Evolutionary conservation across 2,329 filamentous ascomycete species (phyloP).

Genomic region (Alternaria arbusti): DNA sequence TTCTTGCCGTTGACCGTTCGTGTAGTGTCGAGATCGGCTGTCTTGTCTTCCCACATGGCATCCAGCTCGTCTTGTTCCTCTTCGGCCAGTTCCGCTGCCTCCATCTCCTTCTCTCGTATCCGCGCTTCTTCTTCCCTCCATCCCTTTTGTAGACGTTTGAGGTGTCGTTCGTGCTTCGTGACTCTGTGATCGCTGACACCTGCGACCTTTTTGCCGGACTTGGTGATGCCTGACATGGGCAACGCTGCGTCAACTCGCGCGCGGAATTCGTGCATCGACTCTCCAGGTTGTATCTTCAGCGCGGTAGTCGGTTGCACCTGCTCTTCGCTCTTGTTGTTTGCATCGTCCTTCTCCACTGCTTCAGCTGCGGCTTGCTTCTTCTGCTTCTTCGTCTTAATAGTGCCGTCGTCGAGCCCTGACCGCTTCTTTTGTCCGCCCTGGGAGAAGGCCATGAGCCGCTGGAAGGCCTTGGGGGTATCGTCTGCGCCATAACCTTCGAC

Average conservation of each 20-base stretch:
- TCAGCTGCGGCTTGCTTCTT: slow-evolving; percentile 40
- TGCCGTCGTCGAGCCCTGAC: slow-evolving; percentile 75
- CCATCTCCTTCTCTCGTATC: slow-evolving; percentile 75
- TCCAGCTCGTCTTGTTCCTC: slow-evolving; percentile 67
- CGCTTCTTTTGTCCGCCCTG: slow-evolving; percentile 58
- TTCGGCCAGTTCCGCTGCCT: slow-evolving; percentile 73
- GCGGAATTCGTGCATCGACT: slow-evolving; percentile 81
- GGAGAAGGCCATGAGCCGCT: slow-evolving; percentile 79
- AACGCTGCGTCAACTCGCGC: slow-evolving; percentile 84
- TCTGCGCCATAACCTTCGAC: slow-evolving; percentile 64
- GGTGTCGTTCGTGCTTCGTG: slow-evolving; percentile 84
- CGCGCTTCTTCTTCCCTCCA: slow-evolving; percentile 63
- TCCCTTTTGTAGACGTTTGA: slow-evolving; percentile 65
- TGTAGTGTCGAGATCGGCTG: slow-evolving; percentile 65
- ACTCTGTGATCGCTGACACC: slow-evolving; percentile 69
- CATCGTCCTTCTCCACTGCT: slow-evolving; percentile 13
- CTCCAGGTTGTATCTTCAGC: slow-evolving; percentile 74
- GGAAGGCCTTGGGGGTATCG: slow-evolving; percentile 89
- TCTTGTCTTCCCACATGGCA: slow-evolving; percentile 68
- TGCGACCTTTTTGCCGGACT: slow-evolving; percentile 67
- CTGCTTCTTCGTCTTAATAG: slow-evolving; percentile 55
- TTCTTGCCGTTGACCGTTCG: slow-evolving; percentile 53
- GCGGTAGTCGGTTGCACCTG: slow-evolving; percentile 19
- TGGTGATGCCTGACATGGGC: slow-evolving; percentile 71
- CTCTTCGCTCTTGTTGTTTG: slow-evolving; percentile 27